Evolutionary conservation across 345 rosid species (phyloP).

Genomic region (Citrus hindsii): DNA sequence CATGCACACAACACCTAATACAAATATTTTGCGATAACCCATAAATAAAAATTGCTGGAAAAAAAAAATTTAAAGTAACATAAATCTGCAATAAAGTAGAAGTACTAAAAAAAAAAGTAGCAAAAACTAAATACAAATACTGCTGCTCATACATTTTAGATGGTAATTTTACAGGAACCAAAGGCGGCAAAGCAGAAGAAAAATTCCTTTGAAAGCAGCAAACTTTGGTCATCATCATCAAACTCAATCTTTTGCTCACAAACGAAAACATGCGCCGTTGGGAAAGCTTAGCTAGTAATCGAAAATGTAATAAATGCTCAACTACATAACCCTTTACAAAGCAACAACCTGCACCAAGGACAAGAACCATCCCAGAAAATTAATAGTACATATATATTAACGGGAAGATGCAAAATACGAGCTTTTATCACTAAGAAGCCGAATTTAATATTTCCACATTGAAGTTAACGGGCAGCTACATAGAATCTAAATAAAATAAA

Average conservation of each 20-base stretch:
- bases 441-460: neutral
- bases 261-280: neutral
- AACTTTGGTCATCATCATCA: conserved; percentile 17
- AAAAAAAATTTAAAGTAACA: neutral
- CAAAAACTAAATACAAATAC: neutral
- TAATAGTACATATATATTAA: neutral
- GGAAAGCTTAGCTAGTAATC: neutral
- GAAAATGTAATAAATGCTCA: neutral
- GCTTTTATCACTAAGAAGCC: neutral
- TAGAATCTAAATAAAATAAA: neutral
- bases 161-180: conserved; percentile 54
- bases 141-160: conserved; percentile 45
- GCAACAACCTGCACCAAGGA: neutral
- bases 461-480: neutral
- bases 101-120: neutral
- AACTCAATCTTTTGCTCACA: conserved; percentile 1
- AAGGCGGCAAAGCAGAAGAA: conserved; percentile 33
- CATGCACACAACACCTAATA: neutral
- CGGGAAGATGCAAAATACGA: neutral
- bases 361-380: neutral
- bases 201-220: conserved; percentile 36
- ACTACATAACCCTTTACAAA: neutral
- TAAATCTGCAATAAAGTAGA: neutral
- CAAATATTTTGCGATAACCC: neutral
- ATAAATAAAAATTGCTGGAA: neutral